phyloP scores from a whole-genome alignment of 495 filamentous ascomycete genomes.

The Cudoniella acicularis region DNA sequence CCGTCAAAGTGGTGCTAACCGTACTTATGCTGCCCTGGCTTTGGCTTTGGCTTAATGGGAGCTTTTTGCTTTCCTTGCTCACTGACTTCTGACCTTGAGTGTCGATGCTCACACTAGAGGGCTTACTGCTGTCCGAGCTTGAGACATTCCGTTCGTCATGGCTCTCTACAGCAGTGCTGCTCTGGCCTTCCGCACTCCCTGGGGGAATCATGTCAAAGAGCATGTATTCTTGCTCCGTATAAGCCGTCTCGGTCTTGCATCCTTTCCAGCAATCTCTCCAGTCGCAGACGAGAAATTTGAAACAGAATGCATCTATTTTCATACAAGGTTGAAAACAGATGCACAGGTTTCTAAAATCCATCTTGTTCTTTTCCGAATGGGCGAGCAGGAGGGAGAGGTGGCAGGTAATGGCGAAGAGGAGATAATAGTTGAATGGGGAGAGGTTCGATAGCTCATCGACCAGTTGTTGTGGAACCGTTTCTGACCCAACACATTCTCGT shows the following conservation, averaged over 20 bases:
- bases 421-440: conserved; percentile 91
- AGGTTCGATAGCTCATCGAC: conserved; percentile 87
- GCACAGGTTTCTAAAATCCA: conserved; percentile 88
- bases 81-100: conserved; percentile 1
- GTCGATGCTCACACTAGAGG: conserved; percentile 19
- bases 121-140: conserved; percentile 62
- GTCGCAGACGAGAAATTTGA: conserved; percentile 85
- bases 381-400: conserved; percentile 84
- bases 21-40: conserved; percentile 28
- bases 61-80: conserved; percentile 37
- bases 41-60: conserved; percentile 26
- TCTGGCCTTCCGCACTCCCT: conserved; percentile 15
- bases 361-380: conserved; percentile 86
- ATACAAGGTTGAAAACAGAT: conserved; percentile 95
- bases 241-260: conserved; percentile 84
- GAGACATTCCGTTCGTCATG: conserved; percentile 59
- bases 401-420: conserved; percentile 92
- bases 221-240: conserved; percentile 67
- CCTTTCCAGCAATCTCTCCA: conserved; percentile 96
- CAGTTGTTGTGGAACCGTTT: conserved; percentile 71
- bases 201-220: conserved; percentile 44
- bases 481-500: conserved; percentile 68
- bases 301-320: conserved; percentile 86
- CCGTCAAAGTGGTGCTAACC: conserved; percentile 39
- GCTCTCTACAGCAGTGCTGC: conserved; percentile 25